A percentile compares a stretch with the other conserved stretches of the same genome.
phyloP scores from a whole-genome alignment of 805 yeast species.

The Barnettozyma vustinii region DNA sequence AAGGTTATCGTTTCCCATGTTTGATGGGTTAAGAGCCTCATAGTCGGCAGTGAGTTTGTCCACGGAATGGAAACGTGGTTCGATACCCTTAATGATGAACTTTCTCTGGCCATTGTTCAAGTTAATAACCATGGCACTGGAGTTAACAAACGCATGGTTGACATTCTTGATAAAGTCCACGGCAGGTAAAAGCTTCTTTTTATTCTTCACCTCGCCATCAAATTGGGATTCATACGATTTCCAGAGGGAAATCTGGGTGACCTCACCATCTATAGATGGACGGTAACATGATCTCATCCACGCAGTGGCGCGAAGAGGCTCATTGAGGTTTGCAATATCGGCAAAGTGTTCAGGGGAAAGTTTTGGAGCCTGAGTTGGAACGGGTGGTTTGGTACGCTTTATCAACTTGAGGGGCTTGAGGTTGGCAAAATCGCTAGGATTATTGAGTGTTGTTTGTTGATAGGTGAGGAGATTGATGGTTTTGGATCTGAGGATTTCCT shows the following conservation, averaged over 20 bases:
- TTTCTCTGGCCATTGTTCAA: conserved; percentile 62
- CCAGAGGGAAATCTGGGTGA: conserved; percentile 94
- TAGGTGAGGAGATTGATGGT: conserved; percentile 58
- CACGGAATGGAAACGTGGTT: conserved; percentile 68
- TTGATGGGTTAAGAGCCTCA: conserved; percentile 29
- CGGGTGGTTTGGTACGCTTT: conserved; percentile 54
- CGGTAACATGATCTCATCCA: conserved; percentile 94
- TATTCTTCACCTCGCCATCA: conserved; percentile 49
- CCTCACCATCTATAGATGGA: conserved; percentile 72
- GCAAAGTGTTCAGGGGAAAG: conserved; percentile 49
- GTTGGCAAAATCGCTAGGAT: conserved; percentile 25
- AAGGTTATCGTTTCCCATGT: neutral
- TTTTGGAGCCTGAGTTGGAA: conserved; percentile 62
- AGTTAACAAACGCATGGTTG: conserved; percentile 77
- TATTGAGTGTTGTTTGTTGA: conserved; percentile 35
- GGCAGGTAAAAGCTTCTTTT: conserved; percentile 73
- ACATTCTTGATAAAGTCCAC: conserved; percentile 96
- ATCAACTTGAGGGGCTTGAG: conserved; percentile 33
- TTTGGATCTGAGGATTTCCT: conserved; percentile 48
- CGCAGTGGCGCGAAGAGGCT: conserved; percentile 86
- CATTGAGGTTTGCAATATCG: conserved; percentile 62
- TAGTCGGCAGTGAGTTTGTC: conserved; percentile 39
- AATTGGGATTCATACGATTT: conserved; percentile 89
- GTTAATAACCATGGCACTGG: conserved; percentile 88
- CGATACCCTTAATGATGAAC: conserved; percentile 91